These are phyloP conservation scores for Clonostachys solani DNA, from an alignment of 2,329 filamentous ascomycete species.

Conservation along the genomic window DNA sequence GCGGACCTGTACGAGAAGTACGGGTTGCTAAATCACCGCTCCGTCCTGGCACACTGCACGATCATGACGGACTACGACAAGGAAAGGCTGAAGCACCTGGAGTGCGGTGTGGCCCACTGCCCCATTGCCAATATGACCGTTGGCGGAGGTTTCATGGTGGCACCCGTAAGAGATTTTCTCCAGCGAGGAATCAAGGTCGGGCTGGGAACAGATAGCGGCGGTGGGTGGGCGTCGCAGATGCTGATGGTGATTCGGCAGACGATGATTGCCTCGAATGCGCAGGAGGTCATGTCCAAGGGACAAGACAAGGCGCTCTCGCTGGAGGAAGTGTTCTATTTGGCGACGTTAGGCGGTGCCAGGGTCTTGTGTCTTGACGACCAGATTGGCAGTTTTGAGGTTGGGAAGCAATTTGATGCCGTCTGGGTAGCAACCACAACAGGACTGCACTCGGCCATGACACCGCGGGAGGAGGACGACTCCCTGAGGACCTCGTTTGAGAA, in stretches of 20 bases:
- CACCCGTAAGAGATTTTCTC: conserved; percentile 54
- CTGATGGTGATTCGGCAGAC: conserved; percentile 54
- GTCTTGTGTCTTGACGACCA: conserved; percentile 49
- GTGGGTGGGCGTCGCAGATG: conserved; percentile 57
- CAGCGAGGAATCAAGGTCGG: conserved; percentile 58
- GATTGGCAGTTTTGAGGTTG: conserved; percentile 52
- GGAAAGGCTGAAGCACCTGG: conserved; percentile 33
- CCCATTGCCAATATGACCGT: conserved; percentile 61
- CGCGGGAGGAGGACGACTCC: conserved; percentile 44
- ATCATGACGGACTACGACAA: conserved; percentile 55
- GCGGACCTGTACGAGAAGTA: conserved; percentile 55
- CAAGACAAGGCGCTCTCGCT: conserved; percentile 39
- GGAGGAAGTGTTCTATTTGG: conserved; percentile 53
- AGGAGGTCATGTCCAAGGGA: conserved; percentile 32
- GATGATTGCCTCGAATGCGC: conserved; percentile 47
- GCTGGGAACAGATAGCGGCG: conserved; percentile 60
- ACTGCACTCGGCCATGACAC: conserved; percentile 31
- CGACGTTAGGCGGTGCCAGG: conserved; percentile 55
- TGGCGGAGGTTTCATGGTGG: conserved; percentile 58
- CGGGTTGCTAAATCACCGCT: conserved; percentile 46
- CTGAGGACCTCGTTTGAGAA: conserved; percentile 50
- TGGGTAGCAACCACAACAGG: conserved; percentile 22
- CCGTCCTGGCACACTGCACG: conserved; percentile 65
- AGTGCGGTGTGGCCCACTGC: conserved; percentile 60
- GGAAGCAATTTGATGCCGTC: conserved; percentile 60